Base-by-base conservation (phyloP, 768 basidiomycete genomes). In the Ephemerocybe angulata region DNA sequence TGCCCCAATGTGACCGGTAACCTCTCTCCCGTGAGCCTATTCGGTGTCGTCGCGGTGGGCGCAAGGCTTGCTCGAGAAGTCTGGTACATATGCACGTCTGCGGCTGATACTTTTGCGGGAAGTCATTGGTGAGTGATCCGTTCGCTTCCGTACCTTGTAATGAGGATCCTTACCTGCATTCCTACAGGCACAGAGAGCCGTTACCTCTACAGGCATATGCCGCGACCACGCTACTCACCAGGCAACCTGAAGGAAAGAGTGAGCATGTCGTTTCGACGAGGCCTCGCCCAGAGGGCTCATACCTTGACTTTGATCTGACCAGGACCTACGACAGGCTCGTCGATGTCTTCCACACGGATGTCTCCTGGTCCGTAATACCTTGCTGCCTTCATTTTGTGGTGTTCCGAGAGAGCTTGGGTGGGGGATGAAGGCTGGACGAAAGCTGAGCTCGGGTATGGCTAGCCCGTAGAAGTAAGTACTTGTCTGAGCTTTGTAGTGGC, bases 281-380 rank as follows among this genome's bases (percentile, higher is more conserved):
- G 33, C 27, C 19, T 12, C 11, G 24, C 22, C 21, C 17, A 46
- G 46, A 53, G 25, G 19, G 30, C 44, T 44, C 43, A 46, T 53
- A 76, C 78, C 62, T 76, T 79, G 54, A 79, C 65, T 60, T 79
- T 80, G 3, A 80, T 67, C 50, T 77, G 70, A 21, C 70, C 72
- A 12, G 61, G 64, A 11, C 69, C 65, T 11, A 67, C 58, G 24
- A 58, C 53, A 28, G 76, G 75, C 49, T 76, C 71, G 3, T 70
- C 64, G 15, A 78, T 70, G 21, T 75, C 62, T 42, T 80, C 78
- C 42, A 81, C 65, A 12, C 73, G 70, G 15, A 81, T 66, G 52
- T 77, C 72, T 10, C 70, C 68, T 28, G 73, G 71, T 3, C 73
- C 78, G 54, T 79, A 75, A 54, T 70, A 78, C 37, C 73, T 71